Evolutionary conservation across 1,139 yeast genomes (phyloP).

Genomic region (Candida tetrigidarum): DNA sequence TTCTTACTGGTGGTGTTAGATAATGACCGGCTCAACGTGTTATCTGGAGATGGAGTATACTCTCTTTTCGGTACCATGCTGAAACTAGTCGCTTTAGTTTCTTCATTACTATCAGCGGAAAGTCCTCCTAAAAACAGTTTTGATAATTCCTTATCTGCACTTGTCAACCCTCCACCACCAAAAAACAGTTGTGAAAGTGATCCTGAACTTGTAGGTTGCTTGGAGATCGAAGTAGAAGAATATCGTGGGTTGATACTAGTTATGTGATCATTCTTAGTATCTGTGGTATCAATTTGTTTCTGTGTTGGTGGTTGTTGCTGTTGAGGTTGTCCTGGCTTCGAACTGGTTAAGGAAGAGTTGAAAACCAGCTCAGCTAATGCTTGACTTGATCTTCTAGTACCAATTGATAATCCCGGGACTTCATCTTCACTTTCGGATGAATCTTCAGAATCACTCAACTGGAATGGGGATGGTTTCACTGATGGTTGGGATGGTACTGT

Average conservation of each 20-base stretch:
- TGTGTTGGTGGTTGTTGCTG: constrained; percentile 8
- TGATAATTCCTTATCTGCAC: constrained; percentile 17
- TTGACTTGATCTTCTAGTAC: constrained; percentile 46
- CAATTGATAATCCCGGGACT: constrained; percentile 46
- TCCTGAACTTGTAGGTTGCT: constrained; percentile 47
- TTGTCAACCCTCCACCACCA: constrained; percentile 15
- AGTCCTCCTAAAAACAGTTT: constrained; percentile 35
- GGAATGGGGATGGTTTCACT: constrained; percentile 18
- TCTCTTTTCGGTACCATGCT: constrained; percentile 4
- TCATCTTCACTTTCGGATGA: constrained; percentile 26
- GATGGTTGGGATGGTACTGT: constrained; percentile 8
- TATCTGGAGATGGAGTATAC: constrained; percentile 15
- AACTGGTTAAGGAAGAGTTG: constrained; percentile 16
- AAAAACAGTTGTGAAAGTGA: constrained; percentile 42
- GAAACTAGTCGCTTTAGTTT: constrained; percentile 6
- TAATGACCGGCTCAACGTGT: constrained; percentile 18
- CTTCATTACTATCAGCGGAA: not conserved
- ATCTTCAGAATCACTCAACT: constrained; percentile 25
- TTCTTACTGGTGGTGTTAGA: constrained; percentile 37
- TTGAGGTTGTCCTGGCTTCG: constrained; percentile 15
- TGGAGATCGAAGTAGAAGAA: constrained; percentile 39
- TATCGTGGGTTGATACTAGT: constrained; percentile 38
- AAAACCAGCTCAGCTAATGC: constrained; percentile 53
- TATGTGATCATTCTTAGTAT: constrained; percentile 33
- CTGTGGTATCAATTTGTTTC: constrained; percentile 8